Evolutionary conservation across 371 early-diverging fungal species (phyloP), one percentile per base, ranked within the genome.

Genomic region (Basidiobolus meristosporus): DNA sequence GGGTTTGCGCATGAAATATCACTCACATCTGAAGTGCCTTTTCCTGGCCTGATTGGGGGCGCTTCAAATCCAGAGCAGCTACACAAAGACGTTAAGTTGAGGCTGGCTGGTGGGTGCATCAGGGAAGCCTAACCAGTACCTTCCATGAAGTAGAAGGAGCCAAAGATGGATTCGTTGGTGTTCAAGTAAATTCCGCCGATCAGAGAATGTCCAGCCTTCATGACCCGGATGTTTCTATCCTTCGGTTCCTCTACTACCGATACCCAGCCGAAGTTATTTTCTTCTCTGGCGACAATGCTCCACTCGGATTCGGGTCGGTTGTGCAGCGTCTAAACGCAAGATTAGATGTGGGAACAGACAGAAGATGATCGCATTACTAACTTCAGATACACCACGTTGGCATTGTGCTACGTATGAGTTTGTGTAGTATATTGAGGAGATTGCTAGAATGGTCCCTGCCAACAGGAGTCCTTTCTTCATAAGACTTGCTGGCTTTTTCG

Each of bases 201-300:
- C 36, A 88, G 50, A 15, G 82, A 81, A 51, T 88, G 83, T 17
- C 85, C 85, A 44, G 73, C 68, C 39, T 85, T 77, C 58, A 88
- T 48, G 18, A 82, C 43, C 3, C 72, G 67, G 18, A 79, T 51
- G 10, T 62, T 52, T 33, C 65, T 58, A 9, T 41, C 36, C 2
- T 46, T 31, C n/a, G 49, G 52, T 43, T 73, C 73, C 18, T 77
- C 68, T 10, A 71, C 55, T 3, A 77, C 72, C 7, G 68, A 60
- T 11, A 86, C 53, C 70, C 71, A 80, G 3, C 86, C 86, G 0
- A 79, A 78, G 31, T 55, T 47, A 16, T 77, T 76, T 49, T 85
- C 81, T 7, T 52, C 53, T 20, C 75, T 63, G 28, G 65, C 69
- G 15, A 78, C n/a, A n/a, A n/a, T n/a, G n/a, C n/a, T n/a, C n/a